These are phyloP conservation scores for Myriosclerotinia curreyana DNA, from an alignment of 2,329 filamentous ascomycete species.

Conservation along the genomic window DNA sequence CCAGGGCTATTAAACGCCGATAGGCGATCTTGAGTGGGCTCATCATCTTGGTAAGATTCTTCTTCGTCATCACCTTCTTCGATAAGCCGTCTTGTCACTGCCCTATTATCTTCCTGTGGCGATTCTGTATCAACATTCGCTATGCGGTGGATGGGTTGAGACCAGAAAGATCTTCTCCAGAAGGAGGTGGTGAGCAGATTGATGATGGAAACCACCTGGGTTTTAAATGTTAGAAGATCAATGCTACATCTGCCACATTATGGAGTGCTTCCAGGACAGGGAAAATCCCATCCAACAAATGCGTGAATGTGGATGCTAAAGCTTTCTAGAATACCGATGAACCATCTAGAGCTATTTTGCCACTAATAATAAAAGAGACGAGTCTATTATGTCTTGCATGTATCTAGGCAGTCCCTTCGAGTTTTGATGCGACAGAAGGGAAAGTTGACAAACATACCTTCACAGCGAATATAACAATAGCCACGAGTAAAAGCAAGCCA, in stretches of 20 bases:
- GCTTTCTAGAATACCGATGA: background rate
- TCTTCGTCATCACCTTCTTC: constrained; percentile 29
- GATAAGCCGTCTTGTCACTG: constrained; percentile 31
- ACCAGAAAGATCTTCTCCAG: constrained; percentile 29
- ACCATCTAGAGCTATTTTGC: background rate
- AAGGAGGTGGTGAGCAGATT: constrained; percentile 34
- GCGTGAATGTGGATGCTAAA: background rate
- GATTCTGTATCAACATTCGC: constrained; percentile 22
- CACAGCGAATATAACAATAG: constrained; percentile 51
- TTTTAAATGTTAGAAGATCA: constrained; percentile 8
- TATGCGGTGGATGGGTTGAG: constrained; percentile 26
- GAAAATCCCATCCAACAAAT: background rate
- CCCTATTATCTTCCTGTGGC: constrained; percentile 27
- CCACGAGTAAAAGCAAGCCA: constrained; percentile 54
- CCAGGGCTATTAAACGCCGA: constrained; percentile 11
- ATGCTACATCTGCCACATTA: background rate
- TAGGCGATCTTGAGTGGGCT: constrained; percentile 21
- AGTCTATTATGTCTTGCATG: background rate
- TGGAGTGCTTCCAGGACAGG: background rate
- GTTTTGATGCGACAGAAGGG: background rate
- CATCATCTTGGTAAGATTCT: constrained; percentile 32
- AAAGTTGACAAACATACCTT: constrained; percentile 47
- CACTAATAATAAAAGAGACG: background rate
- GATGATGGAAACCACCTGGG: constrained; percentile 31
- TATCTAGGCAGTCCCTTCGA: background rate